phyloP scores from a whole-genome alignment of 345 rosid genomes.

The Heritiera littoralis region DNA sequence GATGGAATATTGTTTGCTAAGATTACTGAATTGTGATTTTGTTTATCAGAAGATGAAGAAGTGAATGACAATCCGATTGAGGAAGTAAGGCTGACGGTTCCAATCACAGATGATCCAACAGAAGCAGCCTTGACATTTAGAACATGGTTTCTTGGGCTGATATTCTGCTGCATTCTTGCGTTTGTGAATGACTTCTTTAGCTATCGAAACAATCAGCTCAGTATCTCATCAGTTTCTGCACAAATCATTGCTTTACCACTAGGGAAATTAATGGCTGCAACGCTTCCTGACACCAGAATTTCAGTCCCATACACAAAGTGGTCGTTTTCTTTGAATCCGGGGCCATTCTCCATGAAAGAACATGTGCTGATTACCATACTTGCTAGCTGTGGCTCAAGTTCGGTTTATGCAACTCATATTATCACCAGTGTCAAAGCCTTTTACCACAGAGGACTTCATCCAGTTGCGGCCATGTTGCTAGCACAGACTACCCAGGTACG shows the following conservation, averaged over 20 bases:
- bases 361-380: constrained; percentile 51
- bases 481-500: constrained; percentile 73
- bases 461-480: constrained; percentile 46
- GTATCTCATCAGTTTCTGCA: constrained; percentile 37
- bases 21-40: background rate
- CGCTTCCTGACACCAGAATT: constrained; percentile 27
- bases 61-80: constrained; percentile 59
- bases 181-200: constrained; percentile 56
- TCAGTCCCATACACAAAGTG: constrained; percentile 39
- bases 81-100: constrained; percentile 58
- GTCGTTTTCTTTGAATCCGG: constrained; percentile 55
- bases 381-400: constrained; percentile 34
- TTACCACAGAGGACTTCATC: constrained; percentile 29
- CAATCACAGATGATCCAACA: constrained; percentile 53
- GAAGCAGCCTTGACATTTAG: constrained; percentile 47
- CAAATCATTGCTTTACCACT: constrained; percentile 52
- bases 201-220: constrained; percentile 46
- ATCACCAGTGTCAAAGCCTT: constrained; percentile 44
- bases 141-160: constrained; percentile 56
- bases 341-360: constrained; percentile 53
- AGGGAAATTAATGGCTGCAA: constrained; percentile 46
- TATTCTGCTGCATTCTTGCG: constrained; percentile 49
- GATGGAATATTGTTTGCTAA: background rate
- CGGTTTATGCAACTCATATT: constrained; percentile 31
- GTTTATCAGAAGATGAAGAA: constrained; percentile 21